These are phyloP conservation scores for Claviceps monticola DNA, from an alignment of 2,329 filamentous ascomycete species.

Conservation along the genomic window DNA sequence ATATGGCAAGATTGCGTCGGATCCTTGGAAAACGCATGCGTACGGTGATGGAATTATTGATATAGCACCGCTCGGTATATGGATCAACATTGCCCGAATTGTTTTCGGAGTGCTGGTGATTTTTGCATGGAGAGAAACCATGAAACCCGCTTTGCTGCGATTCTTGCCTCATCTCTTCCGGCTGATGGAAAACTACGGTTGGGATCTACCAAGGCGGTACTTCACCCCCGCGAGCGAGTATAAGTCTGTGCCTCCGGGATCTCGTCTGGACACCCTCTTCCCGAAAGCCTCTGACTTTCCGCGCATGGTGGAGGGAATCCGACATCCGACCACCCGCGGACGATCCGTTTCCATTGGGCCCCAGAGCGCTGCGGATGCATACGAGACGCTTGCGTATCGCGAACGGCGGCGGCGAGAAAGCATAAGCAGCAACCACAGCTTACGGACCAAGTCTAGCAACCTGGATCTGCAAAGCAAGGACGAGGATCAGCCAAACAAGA, in stretches of 20 bases:
- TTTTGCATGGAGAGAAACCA: conserved; percentile 78
- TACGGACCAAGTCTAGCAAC: conserved; percentile 30
- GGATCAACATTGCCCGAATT: conserved; percentile 51
- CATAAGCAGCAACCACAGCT: conserved; percentile 35
- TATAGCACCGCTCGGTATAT: conserved; percentile 51
- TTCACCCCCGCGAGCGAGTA: conserved; percentile 88
- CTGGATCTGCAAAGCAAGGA: conserved; percentile 26
- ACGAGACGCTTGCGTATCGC: conserved; percentile 86
- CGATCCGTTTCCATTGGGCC: conserved; percentile 82
- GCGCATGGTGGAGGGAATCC: conserved; percentile 65
- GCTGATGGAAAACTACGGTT: conserved; percentile 62
- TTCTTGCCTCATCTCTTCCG: conserved; percentile 77
- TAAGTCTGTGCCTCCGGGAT: conserved; percentile 60
- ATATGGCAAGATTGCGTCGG: conserved; percentile 42
- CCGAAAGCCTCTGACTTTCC: conserved; percentile 82
- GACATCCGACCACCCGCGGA: conserved; percentile 55
- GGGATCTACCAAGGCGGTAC: conserved; percentile 75
- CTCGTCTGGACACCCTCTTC: conserved; percentile 67
- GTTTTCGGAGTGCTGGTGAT: conserved; percentile 69
- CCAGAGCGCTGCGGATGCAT: conserved; percentile 90
- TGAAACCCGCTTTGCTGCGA: conserved; percentile 71
- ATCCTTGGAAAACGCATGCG: conserved; percentile 29
- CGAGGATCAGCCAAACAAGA: conserved; percentile 24
- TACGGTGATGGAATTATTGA: conserved; percentile 45
- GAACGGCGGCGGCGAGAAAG: conserved; percentile 48